phyloP scores from a whole-genome alignment of 2,329 filamentous ascomycete species.

The Penicillium janthinellum region DNA sequence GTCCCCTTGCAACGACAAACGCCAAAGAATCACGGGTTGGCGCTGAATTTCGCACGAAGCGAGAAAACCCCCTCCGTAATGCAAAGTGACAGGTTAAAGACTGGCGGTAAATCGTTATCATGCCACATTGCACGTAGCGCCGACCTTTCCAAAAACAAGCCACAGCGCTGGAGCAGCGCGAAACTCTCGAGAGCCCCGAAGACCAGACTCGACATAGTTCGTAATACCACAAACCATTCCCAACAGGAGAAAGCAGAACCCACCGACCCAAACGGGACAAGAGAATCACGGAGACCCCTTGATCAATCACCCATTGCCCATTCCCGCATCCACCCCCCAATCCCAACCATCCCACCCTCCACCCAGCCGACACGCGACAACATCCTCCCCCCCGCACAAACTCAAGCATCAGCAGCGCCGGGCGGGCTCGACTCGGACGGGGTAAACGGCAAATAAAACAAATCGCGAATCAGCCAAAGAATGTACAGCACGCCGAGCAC shows the following conservation, averaged over 20 bases:
- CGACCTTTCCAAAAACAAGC: not conserved
- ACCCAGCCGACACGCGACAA: not conserved
- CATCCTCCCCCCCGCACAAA: not conserved
- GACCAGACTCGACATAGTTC: not conserved
- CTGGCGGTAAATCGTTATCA: not conserved
- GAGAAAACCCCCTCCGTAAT: not conserved
- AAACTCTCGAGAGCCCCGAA: not conserved
- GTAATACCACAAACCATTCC: not conserved
- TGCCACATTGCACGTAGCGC: not conserved
- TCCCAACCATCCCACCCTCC: not conserved
- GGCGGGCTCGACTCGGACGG: constrained; percentile 24
- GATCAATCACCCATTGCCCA: not conserved
- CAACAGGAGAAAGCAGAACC: not conserved
- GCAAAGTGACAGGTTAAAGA: not conserved
- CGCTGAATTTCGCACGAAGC: not conserved
- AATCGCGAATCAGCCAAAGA: constrained; percentile 44
- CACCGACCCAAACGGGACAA: not conserved
- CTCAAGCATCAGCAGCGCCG: constrained; percentile 5
- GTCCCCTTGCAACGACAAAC: not conserved
- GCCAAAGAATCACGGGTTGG: not conserved
- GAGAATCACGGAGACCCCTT: not conserved
- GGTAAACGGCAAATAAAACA: constrained; percentile 41
- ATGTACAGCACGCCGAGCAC: constrained; percentile 44
- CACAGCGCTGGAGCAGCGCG: not conserved
- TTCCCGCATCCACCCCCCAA: not conserved